phyloP scores from a whole-genome alignment of 495 filamentous ascomycete genomes.

The Copromyces sp. region DNA sequence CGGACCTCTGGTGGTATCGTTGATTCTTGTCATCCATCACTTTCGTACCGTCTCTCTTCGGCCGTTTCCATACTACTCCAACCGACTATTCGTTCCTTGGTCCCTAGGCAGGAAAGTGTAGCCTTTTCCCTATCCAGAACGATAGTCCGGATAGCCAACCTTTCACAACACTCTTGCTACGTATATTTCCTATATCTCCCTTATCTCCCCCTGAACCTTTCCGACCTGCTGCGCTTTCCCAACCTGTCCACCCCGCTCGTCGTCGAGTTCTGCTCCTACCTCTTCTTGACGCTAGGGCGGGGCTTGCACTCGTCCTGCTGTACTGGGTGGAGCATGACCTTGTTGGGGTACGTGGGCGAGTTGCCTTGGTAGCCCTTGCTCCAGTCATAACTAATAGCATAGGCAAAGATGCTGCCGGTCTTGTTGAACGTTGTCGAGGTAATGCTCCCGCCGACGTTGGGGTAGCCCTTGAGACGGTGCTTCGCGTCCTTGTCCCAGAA shows the following conservation, averaged over 20 bases:
- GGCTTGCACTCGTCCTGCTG: conserved; percentile 56
- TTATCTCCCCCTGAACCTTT: background rate
- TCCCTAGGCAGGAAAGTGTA: background rate
- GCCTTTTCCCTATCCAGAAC: background rate
- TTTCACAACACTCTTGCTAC: background rate
- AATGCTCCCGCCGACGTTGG: conserved; percentile 77
- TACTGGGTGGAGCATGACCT: conserved; percentile 88
- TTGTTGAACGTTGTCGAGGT: conserved; percentile 73
- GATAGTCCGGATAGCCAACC: background rate
- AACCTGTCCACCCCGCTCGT: too few species aligned
- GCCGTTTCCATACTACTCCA: background rate
- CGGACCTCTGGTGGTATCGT: background rate
- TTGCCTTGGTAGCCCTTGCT: conserved; percentile 80
- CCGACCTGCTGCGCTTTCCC: background rate
- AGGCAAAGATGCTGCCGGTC: conserved; percentile 78
- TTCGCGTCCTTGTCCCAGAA: conserved; percentile 96
- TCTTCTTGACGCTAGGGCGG: conserved; percentile 31
- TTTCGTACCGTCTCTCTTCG: background rate
- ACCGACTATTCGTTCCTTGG: background rate
- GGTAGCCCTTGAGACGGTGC: conserved; percentile 82
- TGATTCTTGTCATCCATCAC: background rate
- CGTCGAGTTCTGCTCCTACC: conserved; percentile 13
- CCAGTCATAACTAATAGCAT: conserved; percentile 94
- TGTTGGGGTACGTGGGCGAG: conserved; percentile 59
- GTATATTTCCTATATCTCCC: too few species aligned